Conservation (phyloP, 495 filamentous ascomycete species). For the Delitschia confertaspora region DNA sequence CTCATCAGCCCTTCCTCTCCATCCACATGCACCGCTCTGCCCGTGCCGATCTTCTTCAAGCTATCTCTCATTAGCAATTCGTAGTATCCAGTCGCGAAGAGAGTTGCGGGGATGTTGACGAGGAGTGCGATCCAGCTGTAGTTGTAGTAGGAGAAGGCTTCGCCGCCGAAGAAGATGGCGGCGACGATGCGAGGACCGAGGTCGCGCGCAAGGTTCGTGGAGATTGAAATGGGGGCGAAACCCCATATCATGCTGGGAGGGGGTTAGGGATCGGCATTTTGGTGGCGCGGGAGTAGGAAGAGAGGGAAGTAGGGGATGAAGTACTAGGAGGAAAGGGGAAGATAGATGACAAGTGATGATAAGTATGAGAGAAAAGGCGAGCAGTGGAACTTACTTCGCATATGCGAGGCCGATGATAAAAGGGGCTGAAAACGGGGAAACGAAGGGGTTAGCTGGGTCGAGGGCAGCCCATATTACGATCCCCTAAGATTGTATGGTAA, state of each 20-base stretch:
- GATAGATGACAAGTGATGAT: background rate
- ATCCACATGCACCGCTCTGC: constrained; percentile 41
- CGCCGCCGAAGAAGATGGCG: constrained; percentile 46
- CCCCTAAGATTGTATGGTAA: no score
- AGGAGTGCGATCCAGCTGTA: constrained; percentile 45
- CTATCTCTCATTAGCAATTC: constrained; percentile 46
- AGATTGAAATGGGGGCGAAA: constrained; percentile 42
- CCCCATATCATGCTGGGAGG: constrained; percentile 45
- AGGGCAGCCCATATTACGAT: constrained; percentile 47
- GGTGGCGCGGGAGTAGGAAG: no score
- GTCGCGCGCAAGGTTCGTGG: constrained; percentile 46
- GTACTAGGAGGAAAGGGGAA: no score
- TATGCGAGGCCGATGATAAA: constrained; percentile 46
- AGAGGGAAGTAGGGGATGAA: no score
- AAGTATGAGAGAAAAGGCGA: background rate
- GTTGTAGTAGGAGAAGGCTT: constrained; percentile 39
- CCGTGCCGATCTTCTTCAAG: constrained; percentile 40
- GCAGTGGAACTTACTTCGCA: constrained; percentile 25
- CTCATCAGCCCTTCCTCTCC: constrained; percentile 43
- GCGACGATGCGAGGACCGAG: constrained; percentile 46
- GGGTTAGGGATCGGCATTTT: background rate
- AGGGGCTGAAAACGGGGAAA: constrained; percentile 38
- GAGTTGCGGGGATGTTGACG: constrained; percentile 45
- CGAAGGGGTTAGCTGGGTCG: constrained; percentile 48
- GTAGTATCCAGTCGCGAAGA: constrained; percentile 45